Evolutionary conservation across 2,329 filamentous ascomycete species (phyloP), one percentile per base, ranked within the genome.

Genomic region (Graphiopsis chlorocephala): DNA sequence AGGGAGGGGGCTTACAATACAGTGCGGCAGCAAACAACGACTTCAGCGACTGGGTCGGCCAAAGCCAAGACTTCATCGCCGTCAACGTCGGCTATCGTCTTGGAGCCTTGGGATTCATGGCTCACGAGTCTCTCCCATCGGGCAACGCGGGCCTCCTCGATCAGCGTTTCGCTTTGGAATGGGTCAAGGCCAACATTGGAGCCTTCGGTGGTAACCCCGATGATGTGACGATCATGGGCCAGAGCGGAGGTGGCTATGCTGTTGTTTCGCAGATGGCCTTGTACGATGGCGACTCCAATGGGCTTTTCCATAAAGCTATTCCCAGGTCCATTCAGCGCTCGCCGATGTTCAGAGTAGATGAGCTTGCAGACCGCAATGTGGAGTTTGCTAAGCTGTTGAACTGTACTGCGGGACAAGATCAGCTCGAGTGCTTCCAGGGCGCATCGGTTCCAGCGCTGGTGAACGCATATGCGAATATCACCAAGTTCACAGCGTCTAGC

Each of bases 51-150:
- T 62, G 59, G 59, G 59, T 62, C 10, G 47, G 59, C 23, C 59
- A 62, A 45, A 62, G 59, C 25, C 59, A 62, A 25, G 48, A 53
- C 15, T 62, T 89, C 68, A 76, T 89, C 45, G 84, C 80, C 25
- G 79, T 89, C 63, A 84, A 80, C 73, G 83, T 87, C 74, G 85
- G 85, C 77, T 86, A 90, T 73, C 83, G 88, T 4, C 82, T 90
- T 63, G 88, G 88, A 2, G 84, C 85, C 8, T 78, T 92, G 67
- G 90, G 90, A 0, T 92, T 93, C 76, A 75, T 90, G 38, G 84
- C 86, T 25, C 86, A 82, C 23, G 74, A 73, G 2, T 65, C 83
- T 50, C 81, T 83, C 11, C 65, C 26, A 66, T 65, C 84, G 38
- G 73, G 88, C 63, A 81, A 81, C 58, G 59, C 67, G 7, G 80